Evolutionary conservation across 228 moss, liverwort and hornwort species (phyloP).

Genomic region (Sphagnum magellanicum): DNA sequence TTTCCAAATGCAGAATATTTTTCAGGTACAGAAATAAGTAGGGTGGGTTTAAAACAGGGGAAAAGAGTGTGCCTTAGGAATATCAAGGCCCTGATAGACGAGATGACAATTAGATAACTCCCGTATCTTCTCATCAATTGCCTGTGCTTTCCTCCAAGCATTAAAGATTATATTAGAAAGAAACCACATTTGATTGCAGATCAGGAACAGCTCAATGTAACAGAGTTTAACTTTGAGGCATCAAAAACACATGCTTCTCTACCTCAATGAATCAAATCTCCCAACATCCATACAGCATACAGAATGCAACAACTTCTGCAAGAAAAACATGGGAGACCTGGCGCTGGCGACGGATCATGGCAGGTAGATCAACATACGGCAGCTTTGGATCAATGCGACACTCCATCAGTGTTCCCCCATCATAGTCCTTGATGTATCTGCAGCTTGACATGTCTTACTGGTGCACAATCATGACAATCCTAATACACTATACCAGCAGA

Average conservation of each 20-base stretch:
- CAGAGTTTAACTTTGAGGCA: too few relatives aligned
- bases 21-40: too few relatives aligned
- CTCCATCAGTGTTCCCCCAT: slow-evolving; percentile 99
- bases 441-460: not conserved
- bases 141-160: slow-evolving; percentile 25
- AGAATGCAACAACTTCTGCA: too few relatives aligned
- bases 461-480: not conserved
- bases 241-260: too few relatives aligned
- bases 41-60: not conserved
- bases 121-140: slow-evolving; percentile 92
- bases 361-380: slow-evolving; percentile 86
- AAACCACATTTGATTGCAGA: too few relatives aligned
- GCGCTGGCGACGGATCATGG: slow-evolving; percentile 90
- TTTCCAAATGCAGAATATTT: too few relatives aligned
- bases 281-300: too few relatives aligned
- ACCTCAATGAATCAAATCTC: too few relatives aligned
- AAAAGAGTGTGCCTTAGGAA: slow-evolving; percentile 51
- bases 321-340: slow-evolving; percentile 33
- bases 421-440: slow-evolving; percentile 98
- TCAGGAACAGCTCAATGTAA: too few relatives aligned
- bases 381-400: slow-evolving; percentile 90
- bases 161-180: not conserved
- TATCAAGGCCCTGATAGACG: slow-evolving; percentile 78
- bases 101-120: slow-evolving; percentile 92
- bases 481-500: too few relatives aligned